Conservation (phyloP, 2,329 filamentous ascomycete species). For the Colletotrichum coccodes region DNA sequence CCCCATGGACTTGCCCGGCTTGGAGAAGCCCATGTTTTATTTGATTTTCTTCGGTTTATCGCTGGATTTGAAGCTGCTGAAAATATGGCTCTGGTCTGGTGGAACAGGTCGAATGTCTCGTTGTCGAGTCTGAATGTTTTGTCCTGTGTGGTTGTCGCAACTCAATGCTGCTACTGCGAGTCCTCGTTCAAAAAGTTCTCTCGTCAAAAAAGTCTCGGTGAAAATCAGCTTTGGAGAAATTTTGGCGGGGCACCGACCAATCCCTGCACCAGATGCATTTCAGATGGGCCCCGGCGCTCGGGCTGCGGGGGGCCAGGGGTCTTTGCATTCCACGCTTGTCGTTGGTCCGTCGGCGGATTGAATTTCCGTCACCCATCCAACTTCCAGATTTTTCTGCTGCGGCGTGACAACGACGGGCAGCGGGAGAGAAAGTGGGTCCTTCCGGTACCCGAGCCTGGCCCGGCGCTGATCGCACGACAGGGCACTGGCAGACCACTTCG, state of each 20-base stretch:
- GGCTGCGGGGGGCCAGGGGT: slow-evolving; percentile 1
- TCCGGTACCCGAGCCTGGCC: slow-evolving; percentile 13
- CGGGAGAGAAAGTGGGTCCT: background rate
- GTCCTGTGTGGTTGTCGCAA: background rate
- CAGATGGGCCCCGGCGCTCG: background rate
- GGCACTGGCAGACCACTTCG: slow-evolving; percentile 1
- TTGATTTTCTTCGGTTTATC: background rate
- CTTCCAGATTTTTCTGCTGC: background rate
- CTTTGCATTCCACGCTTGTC: background rate
- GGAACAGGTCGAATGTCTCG: background rate
- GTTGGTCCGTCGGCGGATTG: slow-evolving; percentile 19
- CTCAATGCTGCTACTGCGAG: background rate
- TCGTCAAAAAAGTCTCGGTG: slow-evolving; percentile 7
- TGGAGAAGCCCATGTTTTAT: slow-evolving; percentile 32
- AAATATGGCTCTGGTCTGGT: background rate
- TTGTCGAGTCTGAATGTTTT: background rate
- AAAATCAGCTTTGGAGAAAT: slow-evolving; percentile 31
- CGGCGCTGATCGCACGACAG: slow-evolving; percentile 21
- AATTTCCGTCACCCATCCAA: slow-evolving; percentile 19
- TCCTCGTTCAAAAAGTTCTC: background rate
- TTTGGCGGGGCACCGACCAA: slow-evolving; percentile 35
- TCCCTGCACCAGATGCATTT: slow-evolving; percentile 30
- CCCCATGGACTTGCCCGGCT: slow-evolving; percentile 36
- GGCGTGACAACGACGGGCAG: background rate
- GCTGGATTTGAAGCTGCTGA: background rate